A percentile compares a stretch with the other conserved stretches of the same genome.
Conservation (phyloP, 305 asterid genomes). For the Euphrasia arctica region DNA sequence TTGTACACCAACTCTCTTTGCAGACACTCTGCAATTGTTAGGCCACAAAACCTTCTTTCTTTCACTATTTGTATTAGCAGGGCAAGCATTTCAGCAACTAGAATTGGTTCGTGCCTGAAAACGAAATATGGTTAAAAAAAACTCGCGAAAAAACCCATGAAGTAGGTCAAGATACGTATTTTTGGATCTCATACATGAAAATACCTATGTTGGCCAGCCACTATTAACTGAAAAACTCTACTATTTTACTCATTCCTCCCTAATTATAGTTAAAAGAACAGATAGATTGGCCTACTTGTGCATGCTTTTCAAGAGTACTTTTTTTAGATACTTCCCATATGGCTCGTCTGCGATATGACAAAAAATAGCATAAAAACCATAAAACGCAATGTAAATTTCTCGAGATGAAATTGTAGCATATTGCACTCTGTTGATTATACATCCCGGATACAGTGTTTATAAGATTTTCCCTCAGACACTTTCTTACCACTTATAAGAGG, state of each 20-base stretch:
- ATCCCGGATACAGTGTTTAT: no score
- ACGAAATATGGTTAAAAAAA: not conserved
- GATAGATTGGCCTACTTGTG: not conserved
- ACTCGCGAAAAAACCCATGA: no score
- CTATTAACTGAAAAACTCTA: no score
- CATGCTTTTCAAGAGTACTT: conserved; percentile 4
- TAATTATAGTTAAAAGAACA: no score
- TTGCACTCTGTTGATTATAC: not conserved
- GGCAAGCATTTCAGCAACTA: conserved; percentile 81
- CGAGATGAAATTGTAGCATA: not conserved
- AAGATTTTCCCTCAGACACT: no score
- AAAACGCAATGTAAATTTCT: conserved; percentile 2
- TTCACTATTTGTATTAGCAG: conserved; percentile 86
- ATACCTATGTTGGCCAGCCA: conserved; percentile 7
- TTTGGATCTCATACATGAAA: conserved; percentile 15
- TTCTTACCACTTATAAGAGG: no score
- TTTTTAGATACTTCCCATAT: not conserved
- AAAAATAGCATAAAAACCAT: no score
- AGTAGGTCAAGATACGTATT: not conserved
- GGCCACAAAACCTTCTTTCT: conserved; percentile 91
- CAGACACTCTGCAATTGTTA: conserved; percentile 73
- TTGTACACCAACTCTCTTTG: conserved; percentile 81
- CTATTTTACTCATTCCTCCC: no score
- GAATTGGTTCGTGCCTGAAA: conserved; percentile 78
- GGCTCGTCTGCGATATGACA: not conserved